These are phyloP conservation scores for Syzygium aromaticum DNA, from an alignment of 345 rosid genomes.

Conservation along the genomic window DNA sequence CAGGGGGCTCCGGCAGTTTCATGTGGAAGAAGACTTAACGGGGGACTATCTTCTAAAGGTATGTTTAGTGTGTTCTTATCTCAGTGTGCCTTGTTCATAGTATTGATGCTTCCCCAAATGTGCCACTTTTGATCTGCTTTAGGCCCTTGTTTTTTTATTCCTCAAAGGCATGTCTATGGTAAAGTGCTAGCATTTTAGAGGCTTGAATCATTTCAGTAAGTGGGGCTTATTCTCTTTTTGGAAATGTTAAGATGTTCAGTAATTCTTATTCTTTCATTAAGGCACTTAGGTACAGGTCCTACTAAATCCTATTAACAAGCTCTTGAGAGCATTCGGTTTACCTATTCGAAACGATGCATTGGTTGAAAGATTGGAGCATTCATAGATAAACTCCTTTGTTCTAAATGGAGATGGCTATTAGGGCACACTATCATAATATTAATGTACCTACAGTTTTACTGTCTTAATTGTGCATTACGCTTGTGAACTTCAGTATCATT, in stretches of 20 bases:
- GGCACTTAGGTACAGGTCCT: neutral
- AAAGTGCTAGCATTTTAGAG: neutral
- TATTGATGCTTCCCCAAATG: neutral
- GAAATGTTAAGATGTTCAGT: neutral
- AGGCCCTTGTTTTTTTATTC: neutral
- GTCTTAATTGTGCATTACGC: neutral
- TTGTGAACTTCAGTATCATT: neutral
- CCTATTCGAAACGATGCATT: neutral
- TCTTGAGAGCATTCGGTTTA: neutral
- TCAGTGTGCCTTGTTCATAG: neutral
- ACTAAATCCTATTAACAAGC: neutral
- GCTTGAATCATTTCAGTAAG: neutral
- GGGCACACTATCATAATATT: neutral
- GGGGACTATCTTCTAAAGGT: constrained; percentile 43
- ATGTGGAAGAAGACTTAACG: constrained; percentile 29
- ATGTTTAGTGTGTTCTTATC: neutral
- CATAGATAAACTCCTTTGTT: neutral
- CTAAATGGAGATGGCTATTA: neutral
- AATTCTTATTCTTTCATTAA: neutral
- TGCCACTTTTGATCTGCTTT: neutral
- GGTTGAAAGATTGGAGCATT: neutral
- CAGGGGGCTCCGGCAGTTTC: constrained; percentile 22
- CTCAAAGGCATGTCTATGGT: neutral
- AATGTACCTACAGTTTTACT: neutral
- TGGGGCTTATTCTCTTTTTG: neutral